phyloP scores from a whole-genome alignment of 805 yeast genomes.

The Limtongia smithiae region DNA sequence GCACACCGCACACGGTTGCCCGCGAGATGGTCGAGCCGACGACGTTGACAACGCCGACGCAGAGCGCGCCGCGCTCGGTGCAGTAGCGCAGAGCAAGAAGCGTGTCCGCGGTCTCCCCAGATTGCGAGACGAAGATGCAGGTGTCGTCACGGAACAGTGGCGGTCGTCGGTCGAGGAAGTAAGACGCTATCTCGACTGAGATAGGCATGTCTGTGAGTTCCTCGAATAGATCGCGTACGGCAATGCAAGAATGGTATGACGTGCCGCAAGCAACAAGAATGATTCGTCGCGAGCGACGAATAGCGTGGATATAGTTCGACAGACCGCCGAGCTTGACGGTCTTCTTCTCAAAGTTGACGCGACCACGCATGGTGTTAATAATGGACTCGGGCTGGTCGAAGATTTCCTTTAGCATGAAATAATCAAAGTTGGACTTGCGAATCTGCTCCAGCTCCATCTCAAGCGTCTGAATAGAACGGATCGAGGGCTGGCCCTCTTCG shows the following conservation, averaged over 20 bases:
- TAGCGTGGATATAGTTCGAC: constrained; percentile 77
- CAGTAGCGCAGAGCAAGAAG: constrained; percentile 93
- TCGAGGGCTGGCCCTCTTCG: constrained; percentile 71
- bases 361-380: constrained; percentile 98
- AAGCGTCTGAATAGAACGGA: constrained; percentile 91
- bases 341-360: constrained; percentile 83
- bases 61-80: constrained; percentile 93
- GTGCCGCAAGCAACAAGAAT: constrained; percentile 99
- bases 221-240: constrained; percentile 93
- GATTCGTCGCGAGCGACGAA: constrained; percentile 90
- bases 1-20: constrained; percentile 98
- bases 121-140: constrained; percentile 94
- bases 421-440: constrained; percentile 95
- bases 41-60: constrained; percentile 94
- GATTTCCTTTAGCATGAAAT: constrained; percentile 98
- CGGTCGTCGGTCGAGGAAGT: constrained; percentile 86
- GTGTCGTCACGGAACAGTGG: constrained; percentile 99
- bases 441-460: constrained; percentile 96
- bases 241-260: constrained; percentile 96
- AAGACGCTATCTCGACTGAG: constrained; percentile 87
- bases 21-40: constrained; percentile 97
- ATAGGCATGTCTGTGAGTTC: constrained; percentile 95
- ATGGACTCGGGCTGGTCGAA: constrained; percentile 98
- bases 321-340: constrained; percentile 86
- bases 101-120: constrained; percentile 98